Evolutionary conservation across 768 basidiomycete genomes (phyloP), one percentile per base, ranked within the genome.

Genomic region (Tulasnella sp.): DNA sequence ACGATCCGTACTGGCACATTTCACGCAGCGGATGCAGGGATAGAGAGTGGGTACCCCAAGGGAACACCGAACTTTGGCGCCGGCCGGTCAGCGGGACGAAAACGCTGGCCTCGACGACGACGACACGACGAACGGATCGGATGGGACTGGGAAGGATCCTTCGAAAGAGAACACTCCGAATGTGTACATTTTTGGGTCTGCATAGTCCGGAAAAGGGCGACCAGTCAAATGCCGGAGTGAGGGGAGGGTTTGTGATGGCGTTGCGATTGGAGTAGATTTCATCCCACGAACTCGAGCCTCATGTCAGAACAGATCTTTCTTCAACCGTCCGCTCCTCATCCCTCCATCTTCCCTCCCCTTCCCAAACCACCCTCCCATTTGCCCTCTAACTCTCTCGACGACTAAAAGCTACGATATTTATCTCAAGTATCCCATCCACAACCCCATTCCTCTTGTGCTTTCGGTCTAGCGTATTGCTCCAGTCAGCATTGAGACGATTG

Each of bases 331-430:
- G 61, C 61, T 67, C 61, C 61, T 67, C 61, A n/a, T 26, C 15
- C 61, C 61, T 67, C 61, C 32, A 18, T 29, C 61, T 35, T 15
- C 61, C 55, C 15, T 9, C 40, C 40, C 70, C 29, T 70, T 13
- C 37, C 71, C 39, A 39, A 72, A 46, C 37, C 71, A 72, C 71
- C 71, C n/a, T 40, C 71, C 44, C 71, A 40, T 46, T 37, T 37
- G 23, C 71, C 71, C 71, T 46, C 37, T 37, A n/a, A 35, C 71
- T 40, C 71, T 40, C 44, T 72, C 71, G 37, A 72, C 71, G 71
- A 72, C 37, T 42, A 20, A 46, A 23, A 29, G 71, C 71, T 72
- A 72, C 71, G 71, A 72, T 72, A 72, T 72, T 72, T 72, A 72
- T 72, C 71, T 46, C 44, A 40, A 72, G 71, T 46, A 72, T 40